Evolutionary conservation across 2,329 filamentous ascomycete species (phyloP), one percentile per base, ranked within the genome.

Genomic region (Claviceps pusilla): DNA sequence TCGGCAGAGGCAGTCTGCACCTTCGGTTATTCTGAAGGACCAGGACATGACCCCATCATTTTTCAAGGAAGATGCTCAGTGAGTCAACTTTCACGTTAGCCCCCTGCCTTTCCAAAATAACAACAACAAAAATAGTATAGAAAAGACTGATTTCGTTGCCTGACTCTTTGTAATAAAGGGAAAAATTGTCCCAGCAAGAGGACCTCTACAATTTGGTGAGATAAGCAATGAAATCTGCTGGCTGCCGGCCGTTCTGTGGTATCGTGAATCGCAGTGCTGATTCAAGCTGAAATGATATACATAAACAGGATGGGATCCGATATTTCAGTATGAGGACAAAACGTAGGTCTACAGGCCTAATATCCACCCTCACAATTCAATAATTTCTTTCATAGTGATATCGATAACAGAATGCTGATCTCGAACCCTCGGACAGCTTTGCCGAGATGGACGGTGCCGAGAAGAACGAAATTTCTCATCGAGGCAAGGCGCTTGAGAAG

Each of bases 381-480:
- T 35, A 11, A 46, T 24, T 46, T 2, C 11, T 46, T 10, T 29
- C 19, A 51, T 10, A 10, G 29, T 41, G 45, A 47, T 4, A 42
- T 7, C 12, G 6, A 9, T n/a, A n/a, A 7, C 16, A 29, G 42
- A 11, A 50, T 41, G 19, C 53, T 59, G 29, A 57, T 45, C 39
- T 24, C 7, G 24, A 33, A 19, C 16, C 5, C 10, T 43, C 48
- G 31, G 7, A 37, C 24, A 86, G 82, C 2, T 86, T 95, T 67
- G 93, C 93, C 33, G 93, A 98, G 73, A 98, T 98, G 93, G 86
- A 89, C 52, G 90, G 86, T 69, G 71, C 68, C 10, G 80, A 83
- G 66, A 94, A 94, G 82, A 98, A 97, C 73, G 81, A 83, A 65
- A 88, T 98, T 64, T 96, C 90, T 31, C 93, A 98, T 71, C 86